Conservation (phyloP, 306 rosid genomes). For the Gastrolobium villosum region DNA sequence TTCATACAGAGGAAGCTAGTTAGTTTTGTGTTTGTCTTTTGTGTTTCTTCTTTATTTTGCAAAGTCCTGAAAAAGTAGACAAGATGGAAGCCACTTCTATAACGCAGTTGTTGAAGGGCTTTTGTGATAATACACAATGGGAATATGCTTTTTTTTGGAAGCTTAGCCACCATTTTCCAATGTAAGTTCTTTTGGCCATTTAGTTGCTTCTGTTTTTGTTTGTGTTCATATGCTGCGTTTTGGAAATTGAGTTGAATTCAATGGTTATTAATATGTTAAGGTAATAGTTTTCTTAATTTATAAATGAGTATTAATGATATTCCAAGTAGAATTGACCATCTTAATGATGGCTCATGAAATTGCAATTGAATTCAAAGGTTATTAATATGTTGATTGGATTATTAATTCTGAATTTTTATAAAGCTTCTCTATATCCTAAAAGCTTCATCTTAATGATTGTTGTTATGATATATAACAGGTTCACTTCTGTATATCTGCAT, state of each 20-base stretch:
- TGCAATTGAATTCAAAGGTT: too few species aligned
- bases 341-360: constrained; percentile 16
- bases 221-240: neutral
- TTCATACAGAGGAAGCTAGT: constrained; percentile 93
- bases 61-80: constrained; percentile 36
- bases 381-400: too few species aligned
- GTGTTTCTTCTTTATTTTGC: constrained; percentile 43
- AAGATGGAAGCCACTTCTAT: constrained; percentile 70
- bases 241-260: neutral
- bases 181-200: constrained; percentile 51
- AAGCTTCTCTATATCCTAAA: too few species aligned
- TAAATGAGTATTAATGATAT: neutral
- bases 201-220: constrained; percentile 9
- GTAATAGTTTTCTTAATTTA: neutral
- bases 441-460: too few species aligned
- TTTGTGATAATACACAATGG: constrained; percentile 81
- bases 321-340: constrained; percentile 6
- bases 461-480: too few species aligned
- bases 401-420: too few species aligned
- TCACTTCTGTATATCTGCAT: neutral
- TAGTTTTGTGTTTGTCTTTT: constrained; percentile 56
- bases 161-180: constrained; percentile 66
- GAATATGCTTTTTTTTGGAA: constrained; percentile 94
- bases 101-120: constrained; percentile 66
- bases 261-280: neutral